Percentiles rank a stretch among this genome's conserved stretches.
phyloP scores from a whole-genome alignment of 2,329 filamentous ascomycete genomes.

The Fusarium poae region DNA sequence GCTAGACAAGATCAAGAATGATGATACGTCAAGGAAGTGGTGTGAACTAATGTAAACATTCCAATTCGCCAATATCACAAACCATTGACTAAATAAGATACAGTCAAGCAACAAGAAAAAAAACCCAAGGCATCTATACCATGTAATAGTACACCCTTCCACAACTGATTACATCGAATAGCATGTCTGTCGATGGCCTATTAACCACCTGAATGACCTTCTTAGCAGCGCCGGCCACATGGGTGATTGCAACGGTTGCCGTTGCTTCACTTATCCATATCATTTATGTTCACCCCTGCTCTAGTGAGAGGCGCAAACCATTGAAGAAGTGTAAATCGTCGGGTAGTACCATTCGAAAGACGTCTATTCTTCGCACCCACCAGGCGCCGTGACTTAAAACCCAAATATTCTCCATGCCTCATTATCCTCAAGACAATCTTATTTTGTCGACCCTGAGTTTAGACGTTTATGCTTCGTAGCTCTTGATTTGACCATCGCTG shows the following conservation, averaged over 20 bases:
- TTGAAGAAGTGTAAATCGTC: neutral
- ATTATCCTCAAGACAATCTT: slow-evolving; percentile 19
- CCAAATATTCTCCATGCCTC: slow-evolving; percentile 27
- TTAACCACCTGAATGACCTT: slow-evolving; percentile 6
- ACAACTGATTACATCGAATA: slow-evolving; percentile 24
- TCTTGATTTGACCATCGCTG: slow-evolving; percentile 68
- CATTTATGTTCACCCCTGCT: neutral
- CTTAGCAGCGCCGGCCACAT: neutral
- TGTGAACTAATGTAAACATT: slow-evolving; percentile 18
- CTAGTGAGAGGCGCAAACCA: slow-evolving; percentile 4
- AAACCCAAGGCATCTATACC: slow-evolving; percentile 37
- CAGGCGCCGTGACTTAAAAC: slow-evolving; percentile 43
- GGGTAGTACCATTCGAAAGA: slow-evolving; percentile 21
- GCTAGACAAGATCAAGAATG: neutral
- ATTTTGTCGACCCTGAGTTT: neutral
- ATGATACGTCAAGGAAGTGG: neutral
- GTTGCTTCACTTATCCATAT: neutral
- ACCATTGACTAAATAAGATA: slow-evolving; percentile 17
- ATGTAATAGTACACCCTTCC: slow-evolving; percentile 37
- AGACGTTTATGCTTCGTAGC: slow-evolving; percentile 63
- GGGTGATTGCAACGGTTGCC: neutral
- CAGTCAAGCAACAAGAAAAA: slow-evolving; percentile 24
- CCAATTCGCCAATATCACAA: slow-evolving; percentile 38
- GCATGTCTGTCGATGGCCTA: slow-evolving; percentile 11
- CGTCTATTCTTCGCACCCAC: slow-evolving; percentile 27